Percentiles rank a stretch among this genome's conserved stretches.
Conservation (phyloP, 139 green algal genomes). For the Protoeuglena noctilucae region DNA sequence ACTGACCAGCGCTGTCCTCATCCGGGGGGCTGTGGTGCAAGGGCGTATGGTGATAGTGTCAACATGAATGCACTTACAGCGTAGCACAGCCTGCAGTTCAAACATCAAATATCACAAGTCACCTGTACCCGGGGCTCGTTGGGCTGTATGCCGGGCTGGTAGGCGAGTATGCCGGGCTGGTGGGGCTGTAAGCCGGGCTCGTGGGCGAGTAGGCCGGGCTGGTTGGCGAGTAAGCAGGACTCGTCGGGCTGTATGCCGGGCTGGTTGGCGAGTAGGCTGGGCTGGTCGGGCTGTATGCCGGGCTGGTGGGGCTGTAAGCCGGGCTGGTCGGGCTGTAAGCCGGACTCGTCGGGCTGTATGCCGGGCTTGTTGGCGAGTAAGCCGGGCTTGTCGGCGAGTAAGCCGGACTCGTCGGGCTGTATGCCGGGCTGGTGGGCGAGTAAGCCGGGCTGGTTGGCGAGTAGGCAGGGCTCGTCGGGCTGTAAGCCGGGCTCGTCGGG, state of each 20-base stretch:
- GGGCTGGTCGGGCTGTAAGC: conserved; percentile 32
- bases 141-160: conserved; percentile 17
- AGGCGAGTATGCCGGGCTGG: conserved; percentile 10
- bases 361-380: conserved; percentile 44
- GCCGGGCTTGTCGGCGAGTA: conserved; percentile 45
- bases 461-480: conserved; percentile 46
- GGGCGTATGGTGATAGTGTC: too few relatives aligned
- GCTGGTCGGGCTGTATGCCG: conserved; percentile 30
- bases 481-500: conserved; percentile 35
- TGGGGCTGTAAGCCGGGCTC: conserved; percentile 6
- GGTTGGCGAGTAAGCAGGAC: conserved; percentile 16
- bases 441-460: conserved; percentile 34
- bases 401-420: conserved; percentile 27
- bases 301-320: conserved; percentile 24
- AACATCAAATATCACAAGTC: too few relatives aligned
- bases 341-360: conserved; percentile 45
- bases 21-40: too few relatives aligned
- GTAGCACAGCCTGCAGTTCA: too few relatives aligned
- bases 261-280: conserved; percentile 37
- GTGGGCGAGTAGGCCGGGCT: conserved; percentile 6
- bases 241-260: conserved; percentile 30
- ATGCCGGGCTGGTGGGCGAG: conserved; percentile 32
- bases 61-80: too few relatives aligned
- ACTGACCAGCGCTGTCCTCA: too few relatives aligned
- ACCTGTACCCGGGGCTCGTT: conserved; percentile 1